Percentiles rank a stretch among this genome's conserved stretches.
These are phyloP conservation scores for Pilobolus umbonatus DNA, from an alignment of 192 early-diverging fungal species.

Conservation along the genomic window DNA sequence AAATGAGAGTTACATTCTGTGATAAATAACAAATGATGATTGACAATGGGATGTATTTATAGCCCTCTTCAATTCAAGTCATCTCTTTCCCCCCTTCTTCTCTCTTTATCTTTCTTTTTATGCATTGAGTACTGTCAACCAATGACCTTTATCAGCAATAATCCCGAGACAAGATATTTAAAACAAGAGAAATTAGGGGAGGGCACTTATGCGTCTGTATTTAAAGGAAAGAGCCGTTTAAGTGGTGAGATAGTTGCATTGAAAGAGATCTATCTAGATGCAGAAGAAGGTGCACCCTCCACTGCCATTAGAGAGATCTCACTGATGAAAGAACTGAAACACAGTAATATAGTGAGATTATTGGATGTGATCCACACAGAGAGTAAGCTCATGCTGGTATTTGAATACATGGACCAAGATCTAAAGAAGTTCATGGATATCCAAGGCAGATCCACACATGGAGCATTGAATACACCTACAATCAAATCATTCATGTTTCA, in stretches of 20 bases:
- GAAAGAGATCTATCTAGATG: constrained; percentile 91
- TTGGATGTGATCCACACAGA: constrained; percentile 84
- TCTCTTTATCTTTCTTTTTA: too few relatives aligned
- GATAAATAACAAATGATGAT: too few relatives aligned
- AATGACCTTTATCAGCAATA: too few relatives aligned
- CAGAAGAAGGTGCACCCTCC: constrained; percentile 91
- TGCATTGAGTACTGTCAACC: background rate
- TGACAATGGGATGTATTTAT: too few relatives aligned
- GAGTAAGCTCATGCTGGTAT: constrained; percentile 79
- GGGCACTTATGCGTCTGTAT: constrained; percentile 92
- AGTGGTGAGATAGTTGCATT: constrained; percentile 88
- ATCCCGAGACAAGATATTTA: constrained; percentile 47
- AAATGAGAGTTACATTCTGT: too few relatives aligned
- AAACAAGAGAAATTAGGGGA: constrained; percentile 94
- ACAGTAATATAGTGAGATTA: constrained; percentile 84
- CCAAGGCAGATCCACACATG: constrained; percentile 54
- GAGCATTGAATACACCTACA: constrained; percentile 53
- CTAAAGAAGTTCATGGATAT: constrained; percentile 85
- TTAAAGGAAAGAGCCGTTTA: constrained; percentile 74
- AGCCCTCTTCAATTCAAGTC: background rate
- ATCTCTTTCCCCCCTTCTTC: too few relatives aligned
- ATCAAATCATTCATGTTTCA: constrained; percentile 85
- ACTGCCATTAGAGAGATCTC: constrained; percentile 99
- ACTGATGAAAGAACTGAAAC: constrained; percentile 93
- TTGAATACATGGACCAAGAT: constrained; percentile 87